A percentile compares a stretch with the other conserved stretches of the same genome.
Conservation (phyloP, 1,284 basidiomycete species). For the Lentinula novae-zelandiae region DNA sequence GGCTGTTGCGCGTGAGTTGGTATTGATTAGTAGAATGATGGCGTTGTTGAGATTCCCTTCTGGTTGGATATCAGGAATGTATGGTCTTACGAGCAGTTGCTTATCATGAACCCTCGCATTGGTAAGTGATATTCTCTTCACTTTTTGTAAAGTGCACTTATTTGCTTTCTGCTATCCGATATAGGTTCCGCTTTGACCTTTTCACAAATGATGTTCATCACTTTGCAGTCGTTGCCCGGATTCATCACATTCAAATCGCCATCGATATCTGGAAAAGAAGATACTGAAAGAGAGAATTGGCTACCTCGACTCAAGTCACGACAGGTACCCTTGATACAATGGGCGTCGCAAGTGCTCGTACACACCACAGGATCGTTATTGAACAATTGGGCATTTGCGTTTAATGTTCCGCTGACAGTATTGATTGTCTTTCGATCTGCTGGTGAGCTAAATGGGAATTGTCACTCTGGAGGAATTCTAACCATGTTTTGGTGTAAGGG, state of each 20-base stretch:
- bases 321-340: slow-evolving; percentile 69
- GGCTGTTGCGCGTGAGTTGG: slow-evolving; percentile 70
- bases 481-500: slow-evolving; percentile 31
- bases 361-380: slow-evolving; percentile 69
- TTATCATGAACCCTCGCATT: slow-evolving; percentile 65
- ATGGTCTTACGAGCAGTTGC: slow-evolving; percentile 65
- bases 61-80: slow-evolving; percentile 52
- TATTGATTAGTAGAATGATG: background rate
- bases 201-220: slow-evolving; percentile 79
- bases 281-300: background rate
- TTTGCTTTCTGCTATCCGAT: background rate
- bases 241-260: slow-evolving; percentile 38
- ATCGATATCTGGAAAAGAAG: background rate
- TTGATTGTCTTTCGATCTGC: slow-evolving; percentile 90
- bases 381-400: slow-evolving; percentile 86
- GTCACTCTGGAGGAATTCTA: background rate
- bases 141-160: background rate
- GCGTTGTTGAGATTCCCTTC: background rate
- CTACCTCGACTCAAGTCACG: slow-evolving; percentile 58
- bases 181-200: slow-evolving; percentile 83
- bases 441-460: slow-evolving; percentile 42
- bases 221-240: slow-evolving; percentile 54
- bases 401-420: slow-evolving; percentile 74
- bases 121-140: slow-evolving; percentile 39
- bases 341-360: slow-evolving; percentile 76